Conservation (phyloP, 1,284 basidiomycete genomes). For the Stygiomarasmius scandens region DNA sequence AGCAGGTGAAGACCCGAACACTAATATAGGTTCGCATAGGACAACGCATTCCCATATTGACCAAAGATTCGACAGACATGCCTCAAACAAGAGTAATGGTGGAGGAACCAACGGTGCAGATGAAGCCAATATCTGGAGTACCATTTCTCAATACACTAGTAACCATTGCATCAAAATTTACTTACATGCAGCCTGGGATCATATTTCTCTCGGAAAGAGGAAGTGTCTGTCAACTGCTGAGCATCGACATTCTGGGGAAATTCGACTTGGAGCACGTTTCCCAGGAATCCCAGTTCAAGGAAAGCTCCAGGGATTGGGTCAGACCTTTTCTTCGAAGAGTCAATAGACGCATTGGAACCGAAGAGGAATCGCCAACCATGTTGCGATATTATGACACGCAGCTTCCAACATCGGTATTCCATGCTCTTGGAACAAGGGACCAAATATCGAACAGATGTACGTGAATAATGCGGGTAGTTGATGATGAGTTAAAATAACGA, state of each 20-base stretch:
- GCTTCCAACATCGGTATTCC: conserved; percentile 83
- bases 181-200: conserved; percentile 50
- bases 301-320: conserved; percentile 64
- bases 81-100: conserved; percentile 74
- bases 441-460: conserved; percentile 69
- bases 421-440: conserved; percentile 76
- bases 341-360: conserved; percentile 1
- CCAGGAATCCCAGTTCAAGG: conserved; percentile 81
- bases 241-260: conserved; percentile 72
- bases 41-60: conserved; percentile 93
- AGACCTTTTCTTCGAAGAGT: conserved; percentile 64
- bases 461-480: conserved; percentile 86
- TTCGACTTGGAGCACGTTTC: conserved; percentile 71
- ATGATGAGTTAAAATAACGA: conserved; percentile 84
- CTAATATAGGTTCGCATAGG: conserved; percentile 85
- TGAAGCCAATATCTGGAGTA: conserved; percentile 74
- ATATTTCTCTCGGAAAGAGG: conserved; percentile 49
- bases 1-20: conserved; percentile 82
- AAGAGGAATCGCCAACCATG: conserved; percentile 61
- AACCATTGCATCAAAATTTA: conserved; percentile 1
- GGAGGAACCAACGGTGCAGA: conserved; percentile 70
- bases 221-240: conserved; percentile 67
- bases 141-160: background rate
- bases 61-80: conserved; percentile 82
- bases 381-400: conserved; percentile 84